Conservation (phyloP, 202 grass and related monocot genomes). For the Eragrostis tef region DNA sequence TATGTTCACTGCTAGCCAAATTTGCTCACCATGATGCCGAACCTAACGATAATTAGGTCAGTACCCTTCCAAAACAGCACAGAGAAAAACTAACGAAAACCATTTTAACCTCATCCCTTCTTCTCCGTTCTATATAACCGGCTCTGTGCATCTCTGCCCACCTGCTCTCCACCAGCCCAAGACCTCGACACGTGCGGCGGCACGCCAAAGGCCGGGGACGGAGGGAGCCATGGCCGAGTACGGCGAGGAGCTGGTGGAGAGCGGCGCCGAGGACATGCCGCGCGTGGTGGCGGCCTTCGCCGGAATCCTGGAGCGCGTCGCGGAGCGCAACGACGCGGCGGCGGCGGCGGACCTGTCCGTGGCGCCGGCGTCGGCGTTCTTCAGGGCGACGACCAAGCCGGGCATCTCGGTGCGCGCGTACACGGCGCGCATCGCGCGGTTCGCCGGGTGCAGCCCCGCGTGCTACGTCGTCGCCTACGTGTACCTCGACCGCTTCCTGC, state of each 20-base stretch:
- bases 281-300: slow-evolving; percentile 63
- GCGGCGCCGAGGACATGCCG: slow-evolving; percentile 54
- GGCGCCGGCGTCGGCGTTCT: slow-evolving; percentile 59
- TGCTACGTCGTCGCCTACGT: slow-evolving; percentile 87
- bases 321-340: slow-evolving; percentile 64
- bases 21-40: not conserved
- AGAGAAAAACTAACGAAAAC: not conserved
- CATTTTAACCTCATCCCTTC: slow-evolving; percentile 3
- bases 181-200: slow-evolving; percentile 29
- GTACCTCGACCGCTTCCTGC: slow-evolving; percentile 72
- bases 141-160: slow-evolving; percentile 12
- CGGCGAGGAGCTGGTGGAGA: slow-evolving; percentile 54
- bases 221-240: slow-evolving; percentile 44
- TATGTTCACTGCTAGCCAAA: not conserved
- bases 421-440: slow-evolving; percentile 70
- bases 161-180: slow-evolving; percentile 39
- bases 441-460: slow-evolving; percentile 71
- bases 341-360: slow-evolving; percentile 8
- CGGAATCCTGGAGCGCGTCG: slow-evolving; percentile 63
- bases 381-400: slow-evolving; percentile 67
- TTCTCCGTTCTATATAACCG: slow-evolving; percentile 35
- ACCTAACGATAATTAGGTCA: slow-evolving; percentile 15
- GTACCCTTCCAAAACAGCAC: not conserved
- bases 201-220: not conserved
- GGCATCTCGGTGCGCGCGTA: slow-evolving; percentile 73